Evolutionary conservation across 169 alveolate species (phyloP).

Genomic region (Fabrea salina): DNA sequence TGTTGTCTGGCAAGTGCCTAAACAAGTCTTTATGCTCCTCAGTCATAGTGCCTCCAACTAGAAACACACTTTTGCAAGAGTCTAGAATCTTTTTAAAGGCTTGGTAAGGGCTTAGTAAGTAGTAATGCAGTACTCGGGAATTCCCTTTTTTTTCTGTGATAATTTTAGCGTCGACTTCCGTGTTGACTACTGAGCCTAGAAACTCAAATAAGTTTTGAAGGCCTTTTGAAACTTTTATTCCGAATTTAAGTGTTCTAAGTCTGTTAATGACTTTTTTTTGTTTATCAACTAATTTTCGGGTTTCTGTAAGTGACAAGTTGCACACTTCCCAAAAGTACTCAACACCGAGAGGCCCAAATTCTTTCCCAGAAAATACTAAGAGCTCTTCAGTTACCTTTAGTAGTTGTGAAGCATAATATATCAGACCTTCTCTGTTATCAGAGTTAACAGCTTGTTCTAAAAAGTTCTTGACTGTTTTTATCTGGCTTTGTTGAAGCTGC

Average conservation of each 20-base stretch:
- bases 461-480: too few relatives aligned
- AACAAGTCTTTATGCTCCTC: constrained; percentile 11
- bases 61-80: neutral
- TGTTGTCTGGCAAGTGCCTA: neutral
- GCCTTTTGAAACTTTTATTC: too few relatives aligned
- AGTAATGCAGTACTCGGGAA: neutral
- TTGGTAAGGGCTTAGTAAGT: neutral
- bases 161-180: neutral
- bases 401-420: too few relatives aligned
- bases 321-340: neutral
- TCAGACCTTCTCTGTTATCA: too few relatives aligned
- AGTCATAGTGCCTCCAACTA: constrained; percentile 21
- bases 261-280: neutral
- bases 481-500: too few relatives aligned
- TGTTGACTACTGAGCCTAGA: neutral
- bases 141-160: neutral
- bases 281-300: neutral
- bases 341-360: neutral
- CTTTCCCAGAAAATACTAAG: too few relatives aligned
- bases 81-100: neutral
- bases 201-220: neutral
- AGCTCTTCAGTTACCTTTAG: too few relatives aligned
- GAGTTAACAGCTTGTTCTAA: too few relatives aligned
- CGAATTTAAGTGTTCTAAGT: too few relatives aligned
- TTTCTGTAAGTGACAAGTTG: neutral